Percentiles rank a stretch among this genome's conserved stretches.
phyloP scores from a whole-genome alignment of 2,329 filamentous ascomycete genomes.

The Aspergillus versicolor region DNA sequence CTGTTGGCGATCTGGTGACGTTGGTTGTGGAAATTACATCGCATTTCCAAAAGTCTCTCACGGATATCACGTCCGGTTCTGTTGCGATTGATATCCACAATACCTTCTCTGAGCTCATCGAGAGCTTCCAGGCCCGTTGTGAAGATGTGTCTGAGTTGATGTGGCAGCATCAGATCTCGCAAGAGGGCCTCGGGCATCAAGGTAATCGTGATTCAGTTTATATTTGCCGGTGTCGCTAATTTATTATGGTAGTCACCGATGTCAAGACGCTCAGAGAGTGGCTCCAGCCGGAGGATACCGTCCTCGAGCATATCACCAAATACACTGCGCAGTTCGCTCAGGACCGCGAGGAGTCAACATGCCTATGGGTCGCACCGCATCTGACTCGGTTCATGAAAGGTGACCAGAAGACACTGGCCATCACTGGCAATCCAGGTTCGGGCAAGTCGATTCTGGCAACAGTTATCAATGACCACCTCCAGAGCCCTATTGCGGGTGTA shows the following conservation, averaged over 20 bases:
- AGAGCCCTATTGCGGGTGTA: conserved; percentile 36
- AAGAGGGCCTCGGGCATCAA: conserved; percentile 20
- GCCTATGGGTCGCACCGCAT: conserved; percentile 53
- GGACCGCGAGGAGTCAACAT: conserved; percentile 53
- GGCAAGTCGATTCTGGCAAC: conserved; percentile 41
- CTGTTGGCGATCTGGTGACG: conserved; percentile 37
- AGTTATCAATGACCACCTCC: conserved; percentile 40
- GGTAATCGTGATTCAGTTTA: too few species aligned
- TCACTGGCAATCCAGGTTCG: conserved; percentile 43
- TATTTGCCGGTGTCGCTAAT: too few species aligned
- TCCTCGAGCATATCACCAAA: conserved; percentile 46
- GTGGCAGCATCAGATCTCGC: conserved; percentile 40
- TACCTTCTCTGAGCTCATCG: conserved; percentile 36
- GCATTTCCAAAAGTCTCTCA: conserved; percentile 35
- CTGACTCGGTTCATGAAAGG: conserved; percentile 50
- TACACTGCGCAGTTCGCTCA: conserved; percentile 43
- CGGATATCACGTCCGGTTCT: conserved; percentile 18
- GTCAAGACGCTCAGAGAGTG: conserved; percentile 34
- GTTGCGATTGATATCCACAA: conserved; percentile 39
- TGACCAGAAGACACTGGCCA: conserved; percentile 43
- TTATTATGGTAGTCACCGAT: conserved; percentile 20
- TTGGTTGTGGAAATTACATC: conserved; percentile 32
- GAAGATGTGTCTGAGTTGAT: conserved; percentile 38
- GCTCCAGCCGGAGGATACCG: conserved; percentile 48
- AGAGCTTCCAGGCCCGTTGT: conserved; percentile 36